Conservation (phyloP, 2,329 filamentous ascomycete genomes). For the Hirsutella minnesotensis region DNA sequence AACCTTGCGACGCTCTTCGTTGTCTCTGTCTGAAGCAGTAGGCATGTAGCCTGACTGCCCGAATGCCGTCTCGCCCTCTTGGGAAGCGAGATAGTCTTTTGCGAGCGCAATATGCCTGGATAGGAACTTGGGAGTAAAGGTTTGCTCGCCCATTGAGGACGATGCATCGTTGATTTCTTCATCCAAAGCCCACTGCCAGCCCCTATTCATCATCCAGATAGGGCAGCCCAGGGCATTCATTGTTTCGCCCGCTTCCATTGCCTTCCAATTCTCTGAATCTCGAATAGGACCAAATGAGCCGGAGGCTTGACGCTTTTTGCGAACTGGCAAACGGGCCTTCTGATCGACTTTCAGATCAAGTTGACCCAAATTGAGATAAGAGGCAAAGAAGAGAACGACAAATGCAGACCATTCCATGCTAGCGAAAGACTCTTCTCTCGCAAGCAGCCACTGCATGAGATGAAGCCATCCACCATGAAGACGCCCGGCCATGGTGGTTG, state of each 20-base stretch:
- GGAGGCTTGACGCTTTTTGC: constrained; percentile 20
- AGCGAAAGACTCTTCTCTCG: constrained; percentile 30
- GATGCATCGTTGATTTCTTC: constrained; percentile 27
- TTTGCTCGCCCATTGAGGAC: constrained; percentile 14
- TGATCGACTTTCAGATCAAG: constrained; percentile 13
- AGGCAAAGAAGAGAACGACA: constrained; percentile 49
- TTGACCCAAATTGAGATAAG: constrained; percentile 49
- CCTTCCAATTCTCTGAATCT: constrained; percentile 33
- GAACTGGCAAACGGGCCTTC: constrained; percentile 15
- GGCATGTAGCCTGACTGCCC: constrained; percentile 51
- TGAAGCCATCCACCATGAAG: constrained; percentile 64
- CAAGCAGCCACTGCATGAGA: constrained; percentile 54
- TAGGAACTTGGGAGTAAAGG: constrained; percentile 28
- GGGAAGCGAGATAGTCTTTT: constrained; percentile 51
- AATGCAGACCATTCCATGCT: constrained; percentile 61
- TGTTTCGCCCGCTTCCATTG: constrained; percentile 33
- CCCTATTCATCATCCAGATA: constrained; percentile 46
- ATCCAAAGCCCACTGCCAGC: constrained; percentile 63
- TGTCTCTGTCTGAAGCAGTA: constrained; percentile 39
- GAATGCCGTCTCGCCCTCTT: constrained; percentile 42
- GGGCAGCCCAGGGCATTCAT: constrained; percentile 37
- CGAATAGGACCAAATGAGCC: constrained; percentile 23
- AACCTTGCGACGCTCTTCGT: constrained; percentile 45
- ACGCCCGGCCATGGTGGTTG: constrained; percentile 44
- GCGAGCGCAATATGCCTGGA: constrained; percentile 44